Base-by-base conservation (phyloP, 225 moss, liverwort and hornwort genomes). In the Pleurozium schreberi region DNA sequence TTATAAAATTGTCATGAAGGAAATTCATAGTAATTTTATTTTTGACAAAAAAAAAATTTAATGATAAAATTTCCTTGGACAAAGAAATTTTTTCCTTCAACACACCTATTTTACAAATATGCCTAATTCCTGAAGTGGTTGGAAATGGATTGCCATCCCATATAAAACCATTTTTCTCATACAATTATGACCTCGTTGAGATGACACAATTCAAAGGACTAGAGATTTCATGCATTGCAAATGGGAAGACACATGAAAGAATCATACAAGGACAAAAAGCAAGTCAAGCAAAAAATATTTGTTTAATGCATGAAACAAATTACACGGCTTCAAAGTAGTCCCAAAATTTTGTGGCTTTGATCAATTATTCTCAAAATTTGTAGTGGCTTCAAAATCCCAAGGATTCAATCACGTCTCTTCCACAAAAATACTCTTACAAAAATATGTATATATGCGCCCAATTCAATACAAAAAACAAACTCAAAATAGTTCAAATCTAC, bases 91-190 rank as follows among this genome's bases (percentile, higher is more conserved):
- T n/a, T n/a, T n/a, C n/a, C n/a, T n/a, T n/a, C n/a, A n/a, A n/a
- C n/a, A n/a, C n/a, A n/a, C n/a, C n/a, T n/a, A n/a, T n/a, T n/a
- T n/a, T n/a, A n/a, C n/a, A n/a, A n/a, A n/a, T n/a, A n/a, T n/a
- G n/a, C n/a, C n/a, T n/a, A n/a, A n/a, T n/a, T n/a, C n/a, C n/a
- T n/a, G n/a, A n/a, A n/a, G n/a, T n/a, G n/a, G n/a, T n/a, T n/a
- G n/a, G n/a, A n/a, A n/a, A n/a, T n/a, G n/a, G n/a, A n/a, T n/a
- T n/a, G n/a, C n/a, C n/a, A n/a, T n/a, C n/a, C n/a, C n/a, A n/a
- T n/a, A n/a, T n/a, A n/a, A n/a, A n/a, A 20, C 4, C 4, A 33
- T 8, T 49, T 33, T 75, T 49, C 3, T 0, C 0, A 0, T 1
- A 50, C 1, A 1, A 1, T 33, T 8, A 33, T 21, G 3, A 75